Evolutionary conservation across 768 basidiomycete species (phyloP).

Genomic region (Astraeus odoratus): DNA sequence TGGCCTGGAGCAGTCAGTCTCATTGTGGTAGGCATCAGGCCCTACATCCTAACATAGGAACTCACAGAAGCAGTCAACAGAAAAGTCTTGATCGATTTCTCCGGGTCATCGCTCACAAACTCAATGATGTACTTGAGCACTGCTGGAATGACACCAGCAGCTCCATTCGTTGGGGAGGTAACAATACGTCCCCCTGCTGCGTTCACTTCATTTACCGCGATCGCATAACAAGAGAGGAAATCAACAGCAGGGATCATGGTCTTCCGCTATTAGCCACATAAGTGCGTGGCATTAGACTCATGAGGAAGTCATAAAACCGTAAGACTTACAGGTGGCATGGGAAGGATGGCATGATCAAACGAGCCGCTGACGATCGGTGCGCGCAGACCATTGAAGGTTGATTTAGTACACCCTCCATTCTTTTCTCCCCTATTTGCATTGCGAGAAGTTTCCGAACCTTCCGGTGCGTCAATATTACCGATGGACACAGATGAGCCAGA

Average conservation of each 20-base stretch:
- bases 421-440: conserved; percentile 1
- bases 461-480: conserved; percentile 22
- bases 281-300: not conserved
- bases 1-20: conserved; percentile 41
- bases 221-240: conserved; percentile 89
- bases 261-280: conserved; percentile 45
- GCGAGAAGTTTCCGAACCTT: not conserved
- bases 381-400: conserved; percentile 11
- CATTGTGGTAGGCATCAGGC: not conserved
- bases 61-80: conserved; percentile 80
- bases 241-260: conserved; percentile 91
- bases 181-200: conserved; percentile 91
- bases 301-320: conserved; percentile 1
- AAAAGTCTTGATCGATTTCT: conserved; percentile 85
- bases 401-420: conserved; percentile 1
- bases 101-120: conserved; percentile 88
- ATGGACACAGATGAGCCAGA: conserved; percentile 12
- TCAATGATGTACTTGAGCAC: conserved; percentile 87
- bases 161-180: conserved; percentile 91
- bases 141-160: conserved; percentile 89
- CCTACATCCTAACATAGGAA: too few species aligned
- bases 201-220: conserved; percentile 93
- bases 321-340: conserved; percentile 70
- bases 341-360: conserved; percentile 72
- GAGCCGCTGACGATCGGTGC: conserved; percentile 57